These are phyloP conservation scores for Aspergillus ochraceoroseus DNA, from an alignment of 2,329 filamentous ascomycete genomes.

Conservation along the genomic window DNA sequence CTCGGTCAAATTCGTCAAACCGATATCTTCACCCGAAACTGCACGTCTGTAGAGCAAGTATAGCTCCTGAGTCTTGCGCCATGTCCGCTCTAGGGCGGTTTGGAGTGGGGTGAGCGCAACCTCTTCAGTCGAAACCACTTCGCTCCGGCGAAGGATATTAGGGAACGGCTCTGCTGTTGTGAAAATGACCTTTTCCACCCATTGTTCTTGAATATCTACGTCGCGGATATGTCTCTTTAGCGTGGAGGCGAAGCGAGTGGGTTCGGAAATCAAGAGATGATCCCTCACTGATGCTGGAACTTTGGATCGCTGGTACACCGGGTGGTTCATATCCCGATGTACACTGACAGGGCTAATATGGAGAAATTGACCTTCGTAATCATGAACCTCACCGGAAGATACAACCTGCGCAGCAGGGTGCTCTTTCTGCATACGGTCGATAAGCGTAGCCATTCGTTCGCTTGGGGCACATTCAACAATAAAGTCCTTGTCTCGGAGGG, in stretches of 20 bases:
- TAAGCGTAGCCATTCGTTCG: slow-evolving; percentile 75
- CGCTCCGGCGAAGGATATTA: slow-evolving; percentile 81
- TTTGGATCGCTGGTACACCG: slow-evolving; percentile 81
- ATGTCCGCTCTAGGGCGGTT: slow-evolving; percentile 84
- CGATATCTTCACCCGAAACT: slow-evolving; percentile 65
- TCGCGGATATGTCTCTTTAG: slow-evolving; percentile 65
- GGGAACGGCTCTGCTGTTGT: slow-evolving; percentile 82
- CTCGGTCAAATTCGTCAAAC: slow-evolving; percentile 65
- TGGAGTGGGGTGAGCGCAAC: slow-evolving; percentile 68
- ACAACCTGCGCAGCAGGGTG: slow-evolving; percentile 81
- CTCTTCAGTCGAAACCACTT: slow-evolving; percentile 67
- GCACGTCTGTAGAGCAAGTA: slow-evolving; percentile 68
- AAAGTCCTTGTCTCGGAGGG: slow-evolving; percentile 81
- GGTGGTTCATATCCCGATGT: slow-evolving; percentile 75
- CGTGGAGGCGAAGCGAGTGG: slow-evolving; percentile 73
- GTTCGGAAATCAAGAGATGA: slow-evolving; percentile 72
- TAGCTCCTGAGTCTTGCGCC: slow-evolving; percentile 86
- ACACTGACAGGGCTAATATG: slow-evolving; percentile 75
- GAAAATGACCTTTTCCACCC: slow-evolving; percentile 77
- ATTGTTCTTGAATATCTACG: slow-evolving; percentile 63
- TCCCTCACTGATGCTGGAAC: slow-evolving; percentile 80
- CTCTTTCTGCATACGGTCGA: slow-evolving; percentile 85
- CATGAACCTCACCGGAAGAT: slow-evolving; percentile 63
- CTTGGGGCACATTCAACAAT: slow-evolving; percentile 77
- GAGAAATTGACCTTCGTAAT: slow-evolving; percentile 85